A percentile compares a stretch with the other conserved stretches of the same genome.
Evolutionary conservation across 23 red algal species (phyloP).

Genomic region (Cyanidiococcus yangmingshanensis): DNA sequence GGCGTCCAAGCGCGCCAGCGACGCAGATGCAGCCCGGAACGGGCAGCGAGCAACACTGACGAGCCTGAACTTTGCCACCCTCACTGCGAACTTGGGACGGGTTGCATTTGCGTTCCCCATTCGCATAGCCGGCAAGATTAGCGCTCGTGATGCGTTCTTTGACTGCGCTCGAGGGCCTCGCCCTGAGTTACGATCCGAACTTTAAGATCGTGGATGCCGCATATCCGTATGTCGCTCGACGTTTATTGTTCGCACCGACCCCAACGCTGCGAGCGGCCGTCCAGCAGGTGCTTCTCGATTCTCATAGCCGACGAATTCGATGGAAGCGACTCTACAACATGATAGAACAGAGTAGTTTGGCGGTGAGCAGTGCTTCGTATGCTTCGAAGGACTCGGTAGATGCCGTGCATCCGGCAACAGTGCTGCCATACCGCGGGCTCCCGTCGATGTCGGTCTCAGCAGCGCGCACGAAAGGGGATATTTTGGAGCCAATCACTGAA

Average conservation of each 20-base stretch:
- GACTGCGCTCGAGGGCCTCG: conserved; percentile 91
- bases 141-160: conserved; percentile 84
- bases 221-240: conserved; percentile 72
- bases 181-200: conserved; percentile 46
- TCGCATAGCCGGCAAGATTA: conserved; percentile 71
- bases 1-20: not conserved
- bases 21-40: not conserved
- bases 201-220: conserved; percentile 92
- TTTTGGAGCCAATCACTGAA: not conserved
- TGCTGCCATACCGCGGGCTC: not conserved
- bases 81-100: conserved; percentile 51
- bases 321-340: conserved; percentile 72
- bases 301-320: conserved; percentile 54
- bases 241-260: conserved; percentile 52
- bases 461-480: too few species aligned
- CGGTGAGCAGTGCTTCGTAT: not conserved
- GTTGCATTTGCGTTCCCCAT: conserved; percentile 70
- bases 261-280: conserved; percentile 50
- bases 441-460: not conserved
- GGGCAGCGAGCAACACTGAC: conserved; percentile 17
- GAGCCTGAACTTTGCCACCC: conserved; percentile 62
- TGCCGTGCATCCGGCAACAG: not conserved
- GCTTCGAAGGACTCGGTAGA: conserved; percentile 24
- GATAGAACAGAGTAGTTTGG: conserved; percentile 22
- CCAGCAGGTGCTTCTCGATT: conserved; percentile 55